Evolutionary conservation across 2,329 filamentous ascomycete genomes (phyloP), one percentile per base, ranked within the genome.

Genomic region (Alternaria gaisen): DNA sequence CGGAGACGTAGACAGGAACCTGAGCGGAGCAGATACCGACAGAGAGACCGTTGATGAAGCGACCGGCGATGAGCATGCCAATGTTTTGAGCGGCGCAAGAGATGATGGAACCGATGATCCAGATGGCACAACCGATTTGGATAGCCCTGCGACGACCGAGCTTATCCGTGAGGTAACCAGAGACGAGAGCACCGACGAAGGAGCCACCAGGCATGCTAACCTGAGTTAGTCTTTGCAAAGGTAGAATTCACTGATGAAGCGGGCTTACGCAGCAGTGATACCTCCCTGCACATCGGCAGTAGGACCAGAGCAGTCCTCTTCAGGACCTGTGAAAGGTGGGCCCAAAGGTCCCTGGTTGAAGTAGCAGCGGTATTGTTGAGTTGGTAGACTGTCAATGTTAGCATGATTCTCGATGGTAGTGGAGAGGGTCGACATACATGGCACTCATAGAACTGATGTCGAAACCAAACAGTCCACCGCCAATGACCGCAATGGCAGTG

Each of bases 371-470:
- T 93, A 93, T 47, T 88, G 85, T 58, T 87, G 78, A 0, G 88
- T 91, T 30, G 87, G 88, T 38, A 93, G 82, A 74, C 82, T 84
- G 57, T 72, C 7, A 24, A 56, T 69, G 73, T 81, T 75, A 60
- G 78, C 18, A 48, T 34, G 77, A 11, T 5, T 10, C 14, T 16
- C 4, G 11, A 20, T 24, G 8, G 12, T 9, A 28, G 10, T 8
- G 2, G n/a, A 4, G 18, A 26, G 22, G 18, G 12, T 30, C 36
- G 4, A 18, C 68, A 42, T 68, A 80, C 69, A 81, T 80, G 10
- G 80, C 80, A 59, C 86, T 88, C 90, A 93, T 92, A 43, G 88
- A 91, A 57, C 86, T 87, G 70, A 93, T 92, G 79, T 93, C 91
- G 74, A 93, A 93, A 69, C 91, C 91, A 72, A 93, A 93, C 26